Percentiles rank a stretch among this genome's conserved stretches.
Evolutionary conservation across 2,329 filamentous ascomycete genomes (phyloP).

Genomic region (Podosphaera aphanis): DNA sequence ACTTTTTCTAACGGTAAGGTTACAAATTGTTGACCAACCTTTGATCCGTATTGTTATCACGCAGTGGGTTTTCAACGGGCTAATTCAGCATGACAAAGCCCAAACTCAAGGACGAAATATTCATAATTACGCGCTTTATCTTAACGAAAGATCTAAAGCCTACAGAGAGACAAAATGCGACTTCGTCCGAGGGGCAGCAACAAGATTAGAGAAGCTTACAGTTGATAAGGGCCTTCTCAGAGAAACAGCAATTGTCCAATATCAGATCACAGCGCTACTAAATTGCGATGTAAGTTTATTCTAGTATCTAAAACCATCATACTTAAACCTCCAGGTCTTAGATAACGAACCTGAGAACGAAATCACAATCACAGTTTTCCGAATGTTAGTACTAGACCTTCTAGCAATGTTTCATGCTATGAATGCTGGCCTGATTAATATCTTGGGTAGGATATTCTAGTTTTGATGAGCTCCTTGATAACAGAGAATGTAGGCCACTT

Average conservation of each 20-base stretch:
- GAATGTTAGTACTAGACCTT: slow-evolving; percentile 73
- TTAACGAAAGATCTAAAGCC: slow-evolving; percentile 58
- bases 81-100: slow-evolving; percentile 30
- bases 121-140: slow-evolving; percentile 69
- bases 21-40: background rate
- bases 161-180: slow-evolving; percentile 71
- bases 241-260: slow-evolving; percentile 77
- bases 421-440: slow-evolving; percentile 93
- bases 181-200: slow-evolving; percentile 66
- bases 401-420: slow-evolving; percentile 79
- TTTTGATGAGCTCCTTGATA: background rate
- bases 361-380: slow-evolving; percentile 83
- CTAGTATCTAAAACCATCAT: background rate
- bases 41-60: background rate
- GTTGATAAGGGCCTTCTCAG: slow-evolving; percentile 82
- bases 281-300: slow-evolving; percentile 56
- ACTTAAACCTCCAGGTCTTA: slow-evolving; percentile 37
- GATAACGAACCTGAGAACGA: slow-evolving; percentile 83
- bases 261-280: slow-evolving; percentile 62
- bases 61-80: slow-evolving; percentile 7
- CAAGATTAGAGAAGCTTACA: slow-evolving; percentile 59
- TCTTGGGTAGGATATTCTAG: slow-evolving; percentile 41
- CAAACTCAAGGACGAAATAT: slow-evolving; percentile 93
- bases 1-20: slow-evolving; percentile 72
- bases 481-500: slow-evolving; percentile 46